Conservation (phyloP, 1,284 basidiomycete genomes). For the Ganoderma resinaceum region DNA sequence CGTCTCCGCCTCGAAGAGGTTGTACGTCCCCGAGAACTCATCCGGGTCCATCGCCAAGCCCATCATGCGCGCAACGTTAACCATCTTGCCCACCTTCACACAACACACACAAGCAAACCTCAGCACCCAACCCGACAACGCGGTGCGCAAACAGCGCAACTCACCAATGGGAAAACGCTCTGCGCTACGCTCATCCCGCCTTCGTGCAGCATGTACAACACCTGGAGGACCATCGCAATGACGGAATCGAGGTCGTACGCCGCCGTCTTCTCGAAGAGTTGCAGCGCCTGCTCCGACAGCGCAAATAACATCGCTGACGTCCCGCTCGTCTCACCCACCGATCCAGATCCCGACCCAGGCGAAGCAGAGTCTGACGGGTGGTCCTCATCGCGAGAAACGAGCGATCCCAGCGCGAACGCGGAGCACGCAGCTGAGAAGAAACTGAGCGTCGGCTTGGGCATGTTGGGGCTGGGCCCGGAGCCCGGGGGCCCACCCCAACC, state of each 20-base stretch:
- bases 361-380: constrained; percentile 19
- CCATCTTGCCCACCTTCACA: constrained; percentile 67
- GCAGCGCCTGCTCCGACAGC: constrained; percentile 54
- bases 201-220: constrained; percentile 59
- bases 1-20: constrained; percentile 61
- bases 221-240: constrained; percentile 58
- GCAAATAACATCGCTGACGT: constrained; percentile 49
- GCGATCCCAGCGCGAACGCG: constrained; percentile 62
- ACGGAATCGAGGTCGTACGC: constrained; percentile 60
- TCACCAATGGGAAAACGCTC: constrained; percentile 51
- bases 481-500: constrained; percentile 8
- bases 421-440: constrained; percentile 65
- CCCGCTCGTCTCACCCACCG: constrained; percentile 24
- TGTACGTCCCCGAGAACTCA: constrained; percentile 51
- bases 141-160: constrained; percentile 23
- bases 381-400: constrained; percentile 40
- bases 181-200: constrained; percentile 52
- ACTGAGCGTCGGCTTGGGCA: constrained; percentile 53
- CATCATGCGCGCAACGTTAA: constrained; percentile 68
- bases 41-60: constrained; percentile 69
- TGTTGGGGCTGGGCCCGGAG: constrained; percentile 15
- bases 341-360: constrained; percentile 15
- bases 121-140: constrained; percentile 6
- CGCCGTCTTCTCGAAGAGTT: constrained; percentile 48
- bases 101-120: constrained; percentile 9